Conservation (phyloP, 169 alveolate genomes). For the Perkinsus olseni region DNA sequence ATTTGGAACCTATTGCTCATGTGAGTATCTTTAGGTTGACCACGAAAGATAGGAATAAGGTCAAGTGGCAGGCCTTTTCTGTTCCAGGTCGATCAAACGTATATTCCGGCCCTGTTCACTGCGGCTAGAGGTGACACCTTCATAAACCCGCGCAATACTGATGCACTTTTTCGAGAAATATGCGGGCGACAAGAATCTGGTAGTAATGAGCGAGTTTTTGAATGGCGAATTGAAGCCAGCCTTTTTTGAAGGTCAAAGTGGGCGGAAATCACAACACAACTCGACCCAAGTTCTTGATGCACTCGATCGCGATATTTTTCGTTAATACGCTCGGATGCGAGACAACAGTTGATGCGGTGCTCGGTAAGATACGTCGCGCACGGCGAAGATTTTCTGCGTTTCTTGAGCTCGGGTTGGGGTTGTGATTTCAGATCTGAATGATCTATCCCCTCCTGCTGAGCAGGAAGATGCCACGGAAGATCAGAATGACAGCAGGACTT, state of each 20-base stretch:
- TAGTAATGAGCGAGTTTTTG: neutral
- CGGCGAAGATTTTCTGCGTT: neutral
- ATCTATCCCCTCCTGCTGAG: neutral
- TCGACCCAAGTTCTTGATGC: neutral
- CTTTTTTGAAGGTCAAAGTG: neutral
- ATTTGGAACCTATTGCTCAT: neutral
- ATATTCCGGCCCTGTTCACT: neutral
- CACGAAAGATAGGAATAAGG: neutral
- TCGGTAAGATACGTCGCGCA: neutral
- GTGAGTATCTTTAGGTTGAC: neutral
- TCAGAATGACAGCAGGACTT: neutral
- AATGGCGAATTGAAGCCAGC: neutral
- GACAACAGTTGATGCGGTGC: neutral
- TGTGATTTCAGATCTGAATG: neutral
- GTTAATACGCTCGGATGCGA: neutral
- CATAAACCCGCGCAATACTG: neutral
- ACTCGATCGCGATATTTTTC: neutral
- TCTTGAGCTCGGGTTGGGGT: no score
- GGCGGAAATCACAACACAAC: neutral
- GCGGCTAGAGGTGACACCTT: neutral
- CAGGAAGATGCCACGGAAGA: neutral
- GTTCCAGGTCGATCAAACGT: neutral
- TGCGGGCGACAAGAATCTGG: neutral
- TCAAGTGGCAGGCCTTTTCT: neutral
- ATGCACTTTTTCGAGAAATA: neutral